Conservation (phyloP, 2,329 filamentous ascomycete genomes). For the Aspergillus hortae region DNA sequence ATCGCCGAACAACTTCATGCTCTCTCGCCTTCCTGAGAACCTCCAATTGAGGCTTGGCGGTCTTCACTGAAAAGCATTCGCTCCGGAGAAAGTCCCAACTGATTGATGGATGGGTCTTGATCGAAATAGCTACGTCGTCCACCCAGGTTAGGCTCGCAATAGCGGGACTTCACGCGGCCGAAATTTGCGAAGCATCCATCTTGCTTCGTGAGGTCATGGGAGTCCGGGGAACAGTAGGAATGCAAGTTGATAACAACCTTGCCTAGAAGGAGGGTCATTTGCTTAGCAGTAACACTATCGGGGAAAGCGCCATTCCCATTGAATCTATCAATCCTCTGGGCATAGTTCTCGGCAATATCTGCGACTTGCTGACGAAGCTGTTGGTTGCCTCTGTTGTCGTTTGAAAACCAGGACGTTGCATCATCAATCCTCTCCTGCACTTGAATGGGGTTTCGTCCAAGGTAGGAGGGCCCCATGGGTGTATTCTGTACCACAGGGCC, state of each 20-base stretch:
- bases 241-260: conserved; percentile 20
- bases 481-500: conserved; percentile 1
- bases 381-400: conserved; percentile 14
- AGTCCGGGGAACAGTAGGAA: conserved; percentile 12
- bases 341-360: conserved; percentile 14
- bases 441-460: neutral
- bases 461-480: neutral
- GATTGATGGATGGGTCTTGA: conserved; percentile 9
- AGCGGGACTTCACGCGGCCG: conserved; percentile 7
- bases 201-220: conserved; percentile 1
- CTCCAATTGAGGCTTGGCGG: no score
- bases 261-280: conserved; percentile 18
- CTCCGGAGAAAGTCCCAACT: conserved; percentile 5
- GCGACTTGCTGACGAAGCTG: conserved; percentile 17
- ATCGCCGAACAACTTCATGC: no score
- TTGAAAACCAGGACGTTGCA: conserved; percentile 21
- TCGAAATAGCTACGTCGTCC: conserved; percentile 23
- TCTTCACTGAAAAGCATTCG: neutral
- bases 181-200: conserved; percentile 16
- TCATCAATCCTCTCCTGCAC: conserved; percentile 10
- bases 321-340: conserved; percentile 9
- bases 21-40: no score
- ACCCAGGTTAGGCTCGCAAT: conserved; percentile 12
- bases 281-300: conserved; percentile 10
- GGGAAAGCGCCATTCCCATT: neutral